Evolutionary conservation across 2,329 filamentous ascomycete genomes (phyloP), one percentile per base, ranked within the genome.

Genomic region (Aspergillus unguis): DNA sequence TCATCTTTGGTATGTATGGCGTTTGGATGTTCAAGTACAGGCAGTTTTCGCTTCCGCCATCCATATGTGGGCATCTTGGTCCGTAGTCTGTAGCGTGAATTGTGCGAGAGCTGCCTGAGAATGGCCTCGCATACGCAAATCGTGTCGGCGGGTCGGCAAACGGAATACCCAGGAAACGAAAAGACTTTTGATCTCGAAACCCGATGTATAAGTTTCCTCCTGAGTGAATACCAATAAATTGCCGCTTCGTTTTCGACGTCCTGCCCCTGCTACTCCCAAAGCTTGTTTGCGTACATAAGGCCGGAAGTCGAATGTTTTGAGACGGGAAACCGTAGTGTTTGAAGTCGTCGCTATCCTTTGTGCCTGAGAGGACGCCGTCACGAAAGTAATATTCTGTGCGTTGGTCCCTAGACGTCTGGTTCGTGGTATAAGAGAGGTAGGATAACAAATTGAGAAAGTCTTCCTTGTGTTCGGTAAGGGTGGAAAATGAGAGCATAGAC

Each of bases 111-210:
- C 68, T 77, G 23, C 67, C 63, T 5, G 71, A 75, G 60, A 78
- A 80, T 1, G 75, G 57, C 0, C 65, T 70, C 3, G 77, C 76
- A 65, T 81, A 77, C 48, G 70, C 64, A 58, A 74, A 78, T 25
- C 76, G 70, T 32, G 64, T 58, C 4, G 73, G 72, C 5, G 54
- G 5, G 54, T 71, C 67, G 7, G 76, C 75, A 55, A 76, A 78
- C 1, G 71, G 74, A 27, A 78, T 74, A 4, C 76, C 75, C 6
- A 73, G 61, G 60, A 78, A 78, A 8, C 74, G 73, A 57, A 77
- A 79, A 1, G 67, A 80, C 62, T 80, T 80, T 58, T 78, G 72
- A 58, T 82, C 80, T 8, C 78, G 71, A 59, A 74, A 80, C 0
- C 80, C 80, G 25, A 52, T 35, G 29, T 48, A 52, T n/a, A 40